Conservation (phyloP, 2,329 filamentous ascomycete species). For the Aspergillus bombycis region DNA sequence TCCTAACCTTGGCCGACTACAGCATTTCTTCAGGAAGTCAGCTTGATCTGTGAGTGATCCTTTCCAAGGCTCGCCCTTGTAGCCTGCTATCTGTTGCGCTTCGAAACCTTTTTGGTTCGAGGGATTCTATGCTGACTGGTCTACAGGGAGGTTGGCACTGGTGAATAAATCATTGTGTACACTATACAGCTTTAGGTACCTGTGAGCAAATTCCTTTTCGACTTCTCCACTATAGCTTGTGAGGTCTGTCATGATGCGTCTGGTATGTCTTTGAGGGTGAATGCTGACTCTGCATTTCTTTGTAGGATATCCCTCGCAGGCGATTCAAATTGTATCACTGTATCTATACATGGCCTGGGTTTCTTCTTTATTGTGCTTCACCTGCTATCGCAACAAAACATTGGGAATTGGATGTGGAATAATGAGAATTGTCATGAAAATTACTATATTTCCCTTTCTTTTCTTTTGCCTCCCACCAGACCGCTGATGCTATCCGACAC, state of each 20-base stretch:
- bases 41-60: conserved; percentile 48
- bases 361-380: conserved; percentile 6
- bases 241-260: not conserved
- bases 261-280: not conserved
- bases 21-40: conserved; percentile 87
- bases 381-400: conserved; percentile 4
- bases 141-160: conserved; percentile 51
- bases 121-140: conserved; percentile 27
- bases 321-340: conserved; percentile 34
- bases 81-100: not conserved
- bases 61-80: not conserved
- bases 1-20: conserved; percentile 85
- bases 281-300: not conserved
- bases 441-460: not conserved
- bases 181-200: not conserved
- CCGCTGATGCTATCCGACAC: not conserved
- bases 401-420: conserved; percentile 8
- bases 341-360: not conserved
- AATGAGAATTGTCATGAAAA: conserved; percentile 1
- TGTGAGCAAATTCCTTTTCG: conserved; percentile 9
- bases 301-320: conserved; percentile 33
- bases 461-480: not conserved
- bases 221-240: not conserved
- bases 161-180: conserved; percentile 38
- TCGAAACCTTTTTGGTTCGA: not conserved